Evolutionary conservation across 805 yeast species (phyloP).

Genomic region (Yarrowia porcina): DNA sequence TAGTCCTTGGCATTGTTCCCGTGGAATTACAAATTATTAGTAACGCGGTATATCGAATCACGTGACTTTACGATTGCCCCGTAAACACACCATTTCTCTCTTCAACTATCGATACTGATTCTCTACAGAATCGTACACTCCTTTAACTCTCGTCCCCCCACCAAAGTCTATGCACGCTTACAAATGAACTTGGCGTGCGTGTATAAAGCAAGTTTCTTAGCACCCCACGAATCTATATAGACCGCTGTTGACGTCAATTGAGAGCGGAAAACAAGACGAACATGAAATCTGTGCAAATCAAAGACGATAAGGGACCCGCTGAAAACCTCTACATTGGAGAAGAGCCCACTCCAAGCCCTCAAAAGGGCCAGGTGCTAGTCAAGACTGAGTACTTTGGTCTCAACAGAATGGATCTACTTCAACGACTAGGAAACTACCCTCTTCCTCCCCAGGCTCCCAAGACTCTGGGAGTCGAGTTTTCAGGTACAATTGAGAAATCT

Average conservation of each 20-base stretch:
- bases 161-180: not conserved
- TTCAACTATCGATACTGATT: no score
- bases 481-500: slow-evolving; percentile 36
- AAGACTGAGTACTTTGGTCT: slow-evolving; percentile 39
- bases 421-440: slow-evolving; percentile 37
- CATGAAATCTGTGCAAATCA: slow-evolving; percentile 37
- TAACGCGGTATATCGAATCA: no score
- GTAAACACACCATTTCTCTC: no score
- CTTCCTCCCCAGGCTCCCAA: slow-evolving; percentile 36
- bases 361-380: slow-evolving; percentile 36
- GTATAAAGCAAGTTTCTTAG: not conserved
- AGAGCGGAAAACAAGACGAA: not conserved
- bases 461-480: slow-evolving; percentile 41
- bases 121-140: no score
- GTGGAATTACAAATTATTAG: no score
- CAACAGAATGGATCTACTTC: slow-evolving; percentile 39
- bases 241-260: not conserved
- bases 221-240: not conserved
- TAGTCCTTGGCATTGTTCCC: not conserved
- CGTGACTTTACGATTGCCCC: no score
- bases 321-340: slow-evolving; percentile 33
- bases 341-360: slow-evolving; percentile 30
- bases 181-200: slow-evolving; percentile 13
- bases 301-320: slow-evolving; percentile 35
- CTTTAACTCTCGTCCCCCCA: not conserved